Base-by-base conservation (phyloP, 495 filamentous ascomycete genomes). In the Talaromyces proteolyticus region DNA sequence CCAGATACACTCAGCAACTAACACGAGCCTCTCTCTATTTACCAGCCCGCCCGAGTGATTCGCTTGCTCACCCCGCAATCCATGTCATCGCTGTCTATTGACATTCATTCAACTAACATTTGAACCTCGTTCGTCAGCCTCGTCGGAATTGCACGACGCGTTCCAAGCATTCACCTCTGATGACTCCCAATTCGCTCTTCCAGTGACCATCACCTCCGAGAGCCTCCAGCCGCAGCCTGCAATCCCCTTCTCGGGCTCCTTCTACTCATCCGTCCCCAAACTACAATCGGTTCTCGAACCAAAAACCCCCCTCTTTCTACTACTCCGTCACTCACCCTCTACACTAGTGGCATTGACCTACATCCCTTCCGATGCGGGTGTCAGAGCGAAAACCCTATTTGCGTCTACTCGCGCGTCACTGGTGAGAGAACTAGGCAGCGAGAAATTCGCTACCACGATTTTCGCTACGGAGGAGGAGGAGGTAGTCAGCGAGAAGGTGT, bases 381-480 rank as follows among this genome's bases (percentile, higher is more conserved):
- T 98, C 36, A 85, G 93, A 37, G 86, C 92, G 56, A 98, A 98
- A 78, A 97, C 91, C 76, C 80, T 98, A 44, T 95, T 96, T 67
- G 92, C 93, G 26, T 81, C 87, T 37, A 95, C 93, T 16, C 81
- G 91, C 36, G 74, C 91, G 47, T 91, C 90, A 0, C 75, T 98
- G 10, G 74, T 85, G 37, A 78, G 92, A 38, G 92, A 96, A 69
- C 76, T 98, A 14, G 93, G 93, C 42, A 83, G 80, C 18, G 93
- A 97, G 67, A 83, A 88, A 62, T 96, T 98, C 68, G 84, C 85
- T 52, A 84, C 80, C 36, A 77, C 89, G 3, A 85, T 95, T 57
- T 87, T 85, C 19, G 92, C 88, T 1, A 84, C 75, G 3, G 78
- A 87, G 55, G 76, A 82, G 40, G 88, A 91, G 55, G 76, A 78